These are phyloP conservation scores for Glonium stellatum DNA, from an alignment of 495 filamentous ascomycete species.

Conservation along the genomic window DNA sequence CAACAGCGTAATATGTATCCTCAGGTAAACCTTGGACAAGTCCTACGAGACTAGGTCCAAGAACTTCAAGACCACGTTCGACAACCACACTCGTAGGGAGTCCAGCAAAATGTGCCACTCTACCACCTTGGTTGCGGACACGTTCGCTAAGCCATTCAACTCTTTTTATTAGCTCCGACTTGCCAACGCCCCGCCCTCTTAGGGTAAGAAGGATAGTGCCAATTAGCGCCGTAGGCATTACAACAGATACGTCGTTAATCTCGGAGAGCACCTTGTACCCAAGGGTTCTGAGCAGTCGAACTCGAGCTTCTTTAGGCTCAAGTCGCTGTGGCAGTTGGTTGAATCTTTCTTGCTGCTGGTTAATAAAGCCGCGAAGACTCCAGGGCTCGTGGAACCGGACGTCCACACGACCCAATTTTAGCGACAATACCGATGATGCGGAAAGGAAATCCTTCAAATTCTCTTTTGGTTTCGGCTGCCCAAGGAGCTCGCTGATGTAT, in stretches of 20 bases:
- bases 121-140: constrained; percentile 75
- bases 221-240: constrained; percentile 95
- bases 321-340: constrained; percentile 23
- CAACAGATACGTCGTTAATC: constrained; percentile 91
- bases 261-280: constrained; percentile 88
- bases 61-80: constrained; percentile 79
- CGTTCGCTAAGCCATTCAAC: constrained; percentile 85
- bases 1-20: constrained; percentile 85
- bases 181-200: constrained; percentile 85
- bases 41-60: constrained; percentile 82
- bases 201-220: constrained; percentile 90
- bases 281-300: constrained; percentile 66
- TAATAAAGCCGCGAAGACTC: constrained; percentile 74
- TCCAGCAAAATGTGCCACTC: constrained; percentile 87
- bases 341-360: constrained; percentile 57
- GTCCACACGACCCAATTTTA: constrained; percentile 86
- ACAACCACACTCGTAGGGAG: constrained; percentile 73
- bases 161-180: constrained; percentile 72
- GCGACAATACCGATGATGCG: constrained; percentile 78
- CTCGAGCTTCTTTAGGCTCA: constrained; percentile 40
- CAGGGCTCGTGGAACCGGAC: constrained; percentile 94
- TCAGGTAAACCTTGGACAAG: constrained; percentile 71
- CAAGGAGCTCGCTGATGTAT: constrained; percentile 88
- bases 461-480: constrained; percentile 89
- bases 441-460: constrained; percentile 82